Conservation (phyloP, 257 asterid genomes). For the Sherardia arvensis region DNA sequence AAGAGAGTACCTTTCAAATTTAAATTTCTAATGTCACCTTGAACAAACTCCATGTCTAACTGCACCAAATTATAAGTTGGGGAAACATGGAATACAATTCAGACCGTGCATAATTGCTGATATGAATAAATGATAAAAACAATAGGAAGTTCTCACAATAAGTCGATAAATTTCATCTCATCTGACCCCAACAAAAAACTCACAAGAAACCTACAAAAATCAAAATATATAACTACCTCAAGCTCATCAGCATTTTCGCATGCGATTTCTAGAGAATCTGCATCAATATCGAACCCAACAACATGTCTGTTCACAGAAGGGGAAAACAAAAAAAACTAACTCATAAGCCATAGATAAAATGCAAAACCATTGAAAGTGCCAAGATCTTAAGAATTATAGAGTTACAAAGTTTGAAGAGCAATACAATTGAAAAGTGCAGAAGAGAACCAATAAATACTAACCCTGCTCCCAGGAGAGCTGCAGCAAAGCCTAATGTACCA, state of each 20-base stretch:
- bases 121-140: background rate
- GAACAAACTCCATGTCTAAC: slow-evolving; percentile 69
- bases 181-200: background rate
- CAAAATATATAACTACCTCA: slow-evolving; percentile 64
- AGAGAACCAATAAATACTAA: slow-evolving; percentile 16
- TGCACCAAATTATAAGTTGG: slow-evolving; percentile 27
- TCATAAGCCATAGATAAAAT: background rate
- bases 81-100: background rate
- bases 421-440: background rate
- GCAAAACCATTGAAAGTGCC: background rate
- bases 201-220: background rate
- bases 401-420: background rate
- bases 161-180: background rate
- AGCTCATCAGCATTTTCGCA: slow-evolving; percentile 68
- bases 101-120: background rate
- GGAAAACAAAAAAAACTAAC: background rate
- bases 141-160: background rate
- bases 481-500: slow-evolving; percentile 90
- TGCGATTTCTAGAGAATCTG: slow-evolving; percentile 86
- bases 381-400: background rate
- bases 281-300: slow-evolving; percentile 70
- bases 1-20: slow-evolving; percentile 48
- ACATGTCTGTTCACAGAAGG: slow-evolving; percentile 44
- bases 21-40: slow-evolving; percentile 54
- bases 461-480: slow-evolving; percentile 89